A percentile compares a stretch with the other conserved stretches of the same genome.
phyloP scores from a whole-genome alignment of 768 basidiomycete genomes.

The Pluteus cervinus region DNA sequence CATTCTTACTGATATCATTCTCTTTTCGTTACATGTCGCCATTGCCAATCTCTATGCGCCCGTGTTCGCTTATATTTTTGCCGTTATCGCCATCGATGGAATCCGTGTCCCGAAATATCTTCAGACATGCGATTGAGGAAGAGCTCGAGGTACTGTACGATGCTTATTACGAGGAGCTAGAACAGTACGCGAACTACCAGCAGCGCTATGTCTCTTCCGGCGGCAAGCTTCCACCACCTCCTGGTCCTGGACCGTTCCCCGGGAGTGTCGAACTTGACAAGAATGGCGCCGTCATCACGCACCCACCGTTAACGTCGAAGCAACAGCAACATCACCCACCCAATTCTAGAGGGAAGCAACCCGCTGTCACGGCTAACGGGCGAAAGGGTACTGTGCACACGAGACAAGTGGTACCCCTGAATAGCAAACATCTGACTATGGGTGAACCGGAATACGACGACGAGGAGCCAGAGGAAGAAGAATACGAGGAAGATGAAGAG shows the following conservation, averaged over 20 bases:
- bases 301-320: too few species aligned
- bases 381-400: too few species aligned
- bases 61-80: constrained; percentile 12
- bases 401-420: too few species aligned
- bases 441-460: constrained; percentile 62
- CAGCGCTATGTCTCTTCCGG: constrained; percentile 91
- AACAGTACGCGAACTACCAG: constrained; percentile 98
- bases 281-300: constrained; percentile 63
- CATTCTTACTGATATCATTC: constrained; percentile 17
- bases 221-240: constrained; percentile 85
- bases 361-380: constrained; percentile 5
- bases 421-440: too few species aligned
- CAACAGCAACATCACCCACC: too few species aligned
- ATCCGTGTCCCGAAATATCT: constrained; percentile 11
- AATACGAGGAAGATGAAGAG: constrained; percentile 66
- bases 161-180: constrained; percentile 99
- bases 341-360: too few species aligned
- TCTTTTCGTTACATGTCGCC: constrained; percentile 14
- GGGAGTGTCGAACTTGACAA: constrained; percentile 96
- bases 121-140: constrained; percentile 95
- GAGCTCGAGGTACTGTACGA: constrained; percentile 99
- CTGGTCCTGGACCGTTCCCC: constrained; percentile 96
- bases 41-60: constrained; percentile 16
- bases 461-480: constrained; percentile 65
- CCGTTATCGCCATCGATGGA: constrained; percentile 3